Conservation (phyloP, 495 filamentous ascomycete genomes). For the Penicillium parvum region DNA sequence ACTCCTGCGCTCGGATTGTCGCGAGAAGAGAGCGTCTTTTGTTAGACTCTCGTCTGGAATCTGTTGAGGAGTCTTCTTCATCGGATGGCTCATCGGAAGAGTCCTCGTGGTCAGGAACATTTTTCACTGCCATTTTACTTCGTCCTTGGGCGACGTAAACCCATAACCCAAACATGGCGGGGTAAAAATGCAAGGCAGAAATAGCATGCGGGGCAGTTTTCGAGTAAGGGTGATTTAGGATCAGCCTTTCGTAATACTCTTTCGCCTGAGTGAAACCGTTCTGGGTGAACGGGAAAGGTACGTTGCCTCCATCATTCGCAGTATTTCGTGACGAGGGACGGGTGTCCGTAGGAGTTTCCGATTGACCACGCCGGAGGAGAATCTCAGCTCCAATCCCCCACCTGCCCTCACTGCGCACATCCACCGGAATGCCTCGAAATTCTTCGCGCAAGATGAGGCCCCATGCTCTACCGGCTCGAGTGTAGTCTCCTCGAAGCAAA, state of each 20-base stretch:
- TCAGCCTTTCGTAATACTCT: slow-evolving; percentile 61
- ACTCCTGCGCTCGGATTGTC: slow-evolving; percentile 25
- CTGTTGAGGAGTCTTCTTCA: slow-evolving; percentile 23
- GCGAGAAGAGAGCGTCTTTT: slow-evolving; percentile 22
- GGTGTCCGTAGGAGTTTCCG: slow-evolving; percentile 4
- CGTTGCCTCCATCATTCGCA: neutral
- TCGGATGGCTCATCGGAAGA: slow-evolving; percentile 24
- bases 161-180: slow-evolving; percentile 65
- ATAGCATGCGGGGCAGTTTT: slow-evolving; percentile 39
- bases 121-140: slow-evolving; percentile 33
- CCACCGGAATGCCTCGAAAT: slow-evolving; percentile 45
- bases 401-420: slow-evolving; percentile 50
- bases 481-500: slow-evolving; percentile 56
- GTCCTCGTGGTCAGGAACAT: slow-evolving; percentile 18
- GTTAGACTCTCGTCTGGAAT: slow-evolving; percentile 7
- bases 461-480: slow-evolving; percentile 61
- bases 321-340: neutral
- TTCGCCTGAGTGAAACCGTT: slow-evolving; percentile 54
- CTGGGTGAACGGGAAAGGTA: slow-evolving; percentile 34
- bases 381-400: slow-evolving; percentile 73
- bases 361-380: slow-evolving; percentile 45
- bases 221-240: slow-evolving; percentile 60
- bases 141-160: slow-evolving; percentile 55
- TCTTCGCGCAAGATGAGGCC: slow-evolving; percentile 57
- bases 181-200: slow-evolving; percentile 57